A percentile compares a stretch with the other conserved stretches of the same genome.
Evolutionary conservation across 2,329 filamentous ascomycete genomes (phyloP).

Genomic region (Zasmidium angulare): DNA sequence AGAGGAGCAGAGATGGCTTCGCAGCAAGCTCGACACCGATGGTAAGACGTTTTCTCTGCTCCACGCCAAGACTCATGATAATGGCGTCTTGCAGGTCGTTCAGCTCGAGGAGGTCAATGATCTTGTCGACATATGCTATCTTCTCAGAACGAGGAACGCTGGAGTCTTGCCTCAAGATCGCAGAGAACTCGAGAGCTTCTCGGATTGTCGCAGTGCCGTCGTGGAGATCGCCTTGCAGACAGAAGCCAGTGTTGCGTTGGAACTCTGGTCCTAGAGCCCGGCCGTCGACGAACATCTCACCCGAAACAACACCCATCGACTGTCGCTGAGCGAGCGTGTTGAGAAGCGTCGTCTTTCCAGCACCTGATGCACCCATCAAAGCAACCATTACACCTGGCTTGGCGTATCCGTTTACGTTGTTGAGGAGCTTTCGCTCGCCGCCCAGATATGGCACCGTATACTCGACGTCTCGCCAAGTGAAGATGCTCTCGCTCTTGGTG

Average conservation of each 20-base stretch:
- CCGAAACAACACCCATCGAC: conserved; percentile 82
- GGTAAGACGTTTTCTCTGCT: conserved; percentile 73
- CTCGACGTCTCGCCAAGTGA: conserved; percentile 81
- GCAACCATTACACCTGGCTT: conserved; percentile 86
- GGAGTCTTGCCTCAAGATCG: conserved; percentile 77
- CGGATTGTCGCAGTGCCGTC: conserved; percentile 79
- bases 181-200: conserved; percentile 82
- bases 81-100: conserved; percentile 82
- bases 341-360: conserved; percentile 79
- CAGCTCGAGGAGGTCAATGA: conserved; percentile 88
- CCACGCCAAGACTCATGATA: conserved; percentile 75
- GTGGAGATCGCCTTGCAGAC: conserved; percentile 89
- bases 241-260: conserved; percentile 87
- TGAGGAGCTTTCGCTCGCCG: conserved; percentile 71
- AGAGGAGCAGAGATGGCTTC: conserved; percentile 69
- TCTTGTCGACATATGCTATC: conserved; percentile 80
- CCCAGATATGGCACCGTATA: conserved; percentile 76
- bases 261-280: conserved; percentile 47
- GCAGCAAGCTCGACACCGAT: conserved; percentile 92
- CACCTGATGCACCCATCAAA: conserved; percentile 84
- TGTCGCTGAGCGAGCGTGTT: conserved; percentile 68
- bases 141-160: conserved; percentile 69
- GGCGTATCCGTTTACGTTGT: conserved; percentile 87
- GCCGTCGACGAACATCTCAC: conserved; percentile 79
- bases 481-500: conserved; percentile 63